These are phyloP conservation scores for Trichoderma orchidacearum DNA, from an alignment of 495 filamentous ascomycete species.

Conservation along the genomic window DNA sequence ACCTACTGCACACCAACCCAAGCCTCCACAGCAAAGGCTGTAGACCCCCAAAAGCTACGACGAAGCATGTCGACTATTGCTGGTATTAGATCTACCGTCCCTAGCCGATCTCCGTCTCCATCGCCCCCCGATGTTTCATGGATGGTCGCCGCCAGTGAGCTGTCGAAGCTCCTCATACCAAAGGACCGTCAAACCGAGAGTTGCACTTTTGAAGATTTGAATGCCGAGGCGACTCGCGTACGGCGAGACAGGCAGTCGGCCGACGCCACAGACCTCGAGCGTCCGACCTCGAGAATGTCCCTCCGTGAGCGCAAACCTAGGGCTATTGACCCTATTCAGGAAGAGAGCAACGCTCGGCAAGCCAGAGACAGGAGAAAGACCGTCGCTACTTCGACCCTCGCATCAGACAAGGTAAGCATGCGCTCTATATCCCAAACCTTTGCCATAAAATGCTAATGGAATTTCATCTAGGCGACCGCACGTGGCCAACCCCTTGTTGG, in stretches of 20 bases:
- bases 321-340: slow-evolving; percentile 23
- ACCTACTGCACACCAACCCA: slow-evolving; percentile 65
- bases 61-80: slow-evolving; percentile 28
- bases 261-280: slow-evolving; percentile 10
- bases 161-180: slow-evolving; percentile 75
- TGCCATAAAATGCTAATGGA: neutral
- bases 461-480: slow-evolving; percentile 15
- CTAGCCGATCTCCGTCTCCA: slow-evolving; percentile 34
- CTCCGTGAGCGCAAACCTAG: slow-evolving; percentile 57
- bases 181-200: slow-evolving; percentile 54
- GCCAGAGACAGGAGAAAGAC: slow-evolving; percentile 49
- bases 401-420: slow-evolving; percentile 28
- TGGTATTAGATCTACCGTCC: slow-evolving; percentile 11
- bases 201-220: slow-evolving; percentile 61
- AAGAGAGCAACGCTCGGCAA: slow-evolving; percentile 33
- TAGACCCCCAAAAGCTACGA: slow-evolving; percentile 41
- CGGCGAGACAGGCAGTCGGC: slow-evolving; percentile 47
- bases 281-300: slow-evolving; percentile 48
- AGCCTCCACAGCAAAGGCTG: slow-evolving; percentile 63
- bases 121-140: slow-evolving; percentile 70
- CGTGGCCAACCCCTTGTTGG: slow-evolving; percentile 18
- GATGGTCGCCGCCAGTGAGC: slow-evolving; percentile 65
- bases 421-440: neutral
- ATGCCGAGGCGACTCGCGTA: slow-evolving; percentile 45
- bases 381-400: slow-evolving; percentile 40